Base-by-base conservation (phyloP, 2,329 filamentous ascomycete genomes). In the Westerdykella sp. region DNA sequence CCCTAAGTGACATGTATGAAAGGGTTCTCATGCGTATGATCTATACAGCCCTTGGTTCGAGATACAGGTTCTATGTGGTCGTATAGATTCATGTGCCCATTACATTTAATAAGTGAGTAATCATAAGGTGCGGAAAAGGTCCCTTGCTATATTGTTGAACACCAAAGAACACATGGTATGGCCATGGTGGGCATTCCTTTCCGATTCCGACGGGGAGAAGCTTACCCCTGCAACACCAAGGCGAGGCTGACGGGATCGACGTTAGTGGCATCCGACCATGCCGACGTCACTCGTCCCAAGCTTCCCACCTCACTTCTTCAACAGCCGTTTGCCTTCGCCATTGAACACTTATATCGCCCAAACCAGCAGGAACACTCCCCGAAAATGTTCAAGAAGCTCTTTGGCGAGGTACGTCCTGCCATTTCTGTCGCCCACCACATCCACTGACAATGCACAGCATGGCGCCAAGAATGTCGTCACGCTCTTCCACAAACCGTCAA, bases 401-500 rank as follows among this genome's bases (percentile, higher is more conserved):
- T 74, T 52, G 68, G 69, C 51, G 70, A 74, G 66, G 71, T 72
- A 56, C 18, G 38, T 2, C 2, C 18, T 13, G 12, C 32, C 25
- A 47, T 43, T 47, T 50, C 39, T 40, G 10, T 7, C 34, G 21
- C 25, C 23, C 30, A 37, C 5, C 21, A 25, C n/a, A 28, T 37
- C 22, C 16, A 44, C 53, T 63, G 37, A 61, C 53, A 22, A 14
- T 13, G 31, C n/a, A 18, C 44, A 72, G 72, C 61, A 67, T 39
- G 71, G 70, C 54, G 66, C 68, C 50, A 74, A 74, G 59, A 90
- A 97, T 74, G 87, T 95, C 54, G 81, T 97, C 65, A 97, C 91
- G 48, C 83, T 98, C 74, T 98, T 97, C 77, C 90, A 96, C 78
- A 86, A 87, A 69, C 80, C 91, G 45, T 78, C 76, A 57, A 78